Evolutionary conservation across 371 early-diverging fungal species (phyloP), one percentile per base, ranked within the genome.

Genomic region (Mortierella sp.): DNA sequence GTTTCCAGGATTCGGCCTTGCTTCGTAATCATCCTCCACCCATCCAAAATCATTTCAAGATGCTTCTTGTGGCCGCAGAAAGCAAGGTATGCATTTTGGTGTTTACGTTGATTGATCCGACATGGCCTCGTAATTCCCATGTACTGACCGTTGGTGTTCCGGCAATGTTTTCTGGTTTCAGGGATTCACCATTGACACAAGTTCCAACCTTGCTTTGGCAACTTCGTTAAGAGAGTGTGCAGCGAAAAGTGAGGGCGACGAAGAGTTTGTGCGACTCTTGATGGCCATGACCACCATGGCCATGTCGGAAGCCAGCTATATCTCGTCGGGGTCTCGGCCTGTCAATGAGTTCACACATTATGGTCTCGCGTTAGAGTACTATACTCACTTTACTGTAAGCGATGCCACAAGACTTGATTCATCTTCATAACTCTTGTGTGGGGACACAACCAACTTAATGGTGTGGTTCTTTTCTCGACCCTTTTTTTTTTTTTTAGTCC

Each of bases 361-460:
- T 71, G 97, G 96, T 50, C 84, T 97, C 48, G 93, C 91, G 1
- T 82, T 94, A 14, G 93, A 90, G 2, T 86, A 89, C 64, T 97
- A 97, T 84, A 97, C 97, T 13, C 97, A 97, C 81, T 97, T 96
- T 81, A 97, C 97, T 1, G 87, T 85, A 84, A 71, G 73, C n/a
- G 28, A 5, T 27, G 34, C 14, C 24, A 19, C 34, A 31, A 19
- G 41, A 41, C 12, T 9, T 50, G 12, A 38, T 53, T 13, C 19
- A 5, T n/a, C 16, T 23, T 3, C 12, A 27, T 45, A 21, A 31
- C 16, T 34, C 5, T 61, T 16, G 47, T 41, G 31, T 47, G 12
- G 48, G 10, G 5, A 6, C 9, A 18, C 28, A n/a, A 28, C 34
- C 34, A 7, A 10, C 10, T 34, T 10, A 34, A 34, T 34, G 34